Evolutionary conservation across 2,329 filamentous ascomycete genomes (phyloP).

Genomic region (Epichloe scottii): DNA sequence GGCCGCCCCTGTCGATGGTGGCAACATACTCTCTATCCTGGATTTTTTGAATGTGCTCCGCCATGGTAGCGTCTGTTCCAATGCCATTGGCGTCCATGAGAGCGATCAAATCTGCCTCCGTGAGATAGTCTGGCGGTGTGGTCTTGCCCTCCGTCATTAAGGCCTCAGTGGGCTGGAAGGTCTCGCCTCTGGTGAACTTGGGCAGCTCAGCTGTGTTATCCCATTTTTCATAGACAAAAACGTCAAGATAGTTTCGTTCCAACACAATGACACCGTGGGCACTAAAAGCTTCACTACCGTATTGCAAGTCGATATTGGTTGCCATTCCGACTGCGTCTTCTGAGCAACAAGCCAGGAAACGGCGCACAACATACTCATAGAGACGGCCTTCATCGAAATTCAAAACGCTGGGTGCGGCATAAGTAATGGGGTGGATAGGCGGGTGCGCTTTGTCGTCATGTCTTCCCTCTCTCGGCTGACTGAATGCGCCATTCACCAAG

Average conservation of each 20-base stretch:
- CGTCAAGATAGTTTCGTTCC: constrained; percentile 84
- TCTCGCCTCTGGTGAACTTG: constrained; percentile 64
- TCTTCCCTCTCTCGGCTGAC: constrained; percentile 66
- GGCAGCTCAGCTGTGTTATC: constrained; percentile 76
- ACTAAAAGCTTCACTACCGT: constrained; percentile 71
- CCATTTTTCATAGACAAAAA: constrained; percentile 96
- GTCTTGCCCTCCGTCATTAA: constrained; percentile 89
- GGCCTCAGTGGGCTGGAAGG: constrained; percentile 78
- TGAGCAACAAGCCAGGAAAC: constrained; percentile 91
- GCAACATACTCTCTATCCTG: constrained; percentile 80
- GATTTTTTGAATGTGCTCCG: constrained; percentile 94
- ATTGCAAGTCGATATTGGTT: constrained; percentile 74
- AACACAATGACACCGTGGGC: constrained; percentile 75
- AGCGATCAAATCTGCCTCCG: constrained; percentile 87
- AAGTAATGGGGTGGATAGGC: constrained; percentile 92
- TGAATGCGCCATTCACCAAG: constrained; percentile 64
- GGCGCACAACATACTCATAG: constrained; percentile 84
- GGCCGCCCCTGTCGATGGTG: constrained; percentile 36
- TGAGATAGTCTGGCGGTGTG: constrained; percentile 70
- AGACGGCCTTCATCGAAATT: constrained; percentile 59
- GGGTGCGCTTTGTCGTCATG: constrained; percentile 97
- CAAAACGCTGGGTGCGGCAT: constrained; percentile 52
- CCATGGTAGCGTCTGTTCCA: constrained; percentile 97
- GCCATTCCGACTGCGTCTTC: constrained; percentile 81
- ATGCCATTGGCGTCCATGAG: constrained; percentile 99